These are phyloP conservation scores for Phyllosticta ampelicida DNA, from an alignment of 2,329 filamentous ascomycete genomes.

Conservation along the genomic window DNA sequence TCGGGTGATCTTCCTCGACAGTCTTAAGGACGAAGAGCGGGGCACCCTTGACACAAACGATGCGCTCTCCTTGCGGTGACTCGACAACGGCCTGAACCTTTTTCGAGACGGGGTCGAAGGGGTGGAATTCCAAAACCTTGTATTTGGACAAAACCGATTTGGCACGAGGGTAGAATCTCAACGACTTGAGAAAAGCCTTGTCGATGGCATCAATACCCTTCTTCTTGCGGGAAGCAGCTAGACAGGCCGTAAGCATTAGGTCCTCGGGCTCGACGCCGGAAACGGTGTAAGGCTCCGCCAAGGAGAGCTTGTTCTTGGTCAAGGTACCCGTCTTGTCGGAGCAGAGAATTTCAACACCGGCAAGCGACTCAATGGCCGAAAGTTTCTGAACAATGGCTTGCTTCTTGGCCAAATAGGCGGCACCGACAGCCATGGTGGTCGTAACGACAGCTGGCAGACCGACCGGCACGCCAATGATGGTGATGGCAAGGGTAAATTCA, in stretches of 20 bases:
- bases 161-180: conserved; percentile 71
- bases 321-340: conserved; percentile 90
- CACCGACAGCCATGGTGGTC: conserved; percentile 90
- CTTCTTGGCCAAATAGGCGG: conserved; percentile 83
- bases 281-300: conserved; percentile 75
- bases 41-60: conserved; percentile 84
- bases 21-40: conserved; percentile 80
- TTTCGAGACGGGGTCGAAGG: conserved; percentile 89
- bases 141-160: conserved; percentile 74
- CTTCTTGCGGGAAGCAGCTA: conserved; percentile 86
- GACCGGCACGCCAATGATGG: conserved; percentile 84
- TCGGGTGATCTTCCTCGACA: conserved; percentile 72
- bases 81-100: conserved; percentile 79
- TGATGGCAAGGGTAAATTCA: conserved; percentile 77
- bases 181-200: conserved; percentile 84
- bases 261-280: conserved; percentile 74
- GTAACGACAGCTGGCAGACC: conserved; percentile 89
- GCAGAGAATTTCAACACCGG: conserved; percentile 87
- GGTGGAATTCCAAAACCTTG: conserved; percentile 73
- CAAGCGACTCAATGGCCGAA: conserved; percentile 81
- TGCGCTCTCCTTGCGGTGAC: conserved; percentile 71
- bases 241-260: conserved; percentile 83
- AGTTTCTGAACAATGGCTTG: conserved; percentile 90
- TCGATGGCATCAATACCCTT: conserved; percentile 93
- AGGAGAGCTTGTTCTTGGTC: conserved; percentile 88